These are phyloP conservation scores for Hyphodiscus hymeniophilus DNA, from an alignment of 495 filamentous ascomycete species.

Conservation along the genomic window DNA sequence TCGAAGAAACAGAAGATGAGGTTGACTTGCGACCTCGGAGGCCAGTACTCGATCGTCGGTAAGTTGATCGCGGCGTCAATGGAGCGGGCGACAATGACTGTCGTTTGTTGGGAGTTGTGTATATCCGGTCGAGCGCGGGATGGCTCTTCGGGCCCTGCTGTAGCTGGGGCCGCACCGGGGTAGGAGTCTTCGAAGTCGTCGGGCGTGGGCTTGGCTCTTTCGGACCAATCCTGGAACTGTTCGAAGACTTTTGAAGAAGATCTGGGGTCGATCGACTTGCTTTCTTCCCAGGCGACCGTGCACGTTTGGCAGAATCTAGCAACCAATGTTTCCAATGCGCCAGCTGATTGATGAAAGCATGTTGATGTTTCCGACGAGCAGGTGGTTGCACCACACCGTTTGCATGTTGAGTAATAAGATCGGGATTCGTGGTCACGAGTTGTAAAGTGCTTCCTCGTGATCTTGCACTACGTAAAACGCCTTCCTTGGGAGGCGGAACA, in stretches of 20 bases:
- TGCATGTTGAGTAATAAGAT: slow-evolving; percentile 40
- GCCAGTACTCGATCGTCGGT: slow-evolving; percentile 47
- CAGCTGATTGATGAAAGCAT: slow-evolving; percentile 67
- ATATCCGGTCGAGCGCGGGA: slow-evolving; percentile 40
- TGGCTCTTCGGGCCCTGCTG: slow-evolving; percentile 31
- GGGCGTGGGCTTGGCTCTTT: slow-evolving; percentile 43
- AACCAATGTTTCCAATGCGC: slow-evolving; percentile 87
- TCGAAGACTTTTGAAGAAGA: slow-evolving; percentile 30
- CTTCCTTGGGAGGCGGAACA: slow-evolving; percentile 80
- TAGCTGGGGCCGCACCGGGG: slow-evolving; percentile 21
- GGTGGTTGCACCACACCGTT: slow-evolving; percentile 48
- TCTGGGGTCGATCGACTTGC: slow-evolving; percentile 49
- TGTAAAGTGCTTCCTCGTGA: slow-evolving; percentile 74
- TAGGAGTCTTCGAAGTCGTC: slow-evolving; percentile 44
- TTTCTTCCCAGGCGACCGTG: slow-evolving; percentile 54
- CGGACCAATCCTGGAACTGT: slow-evolving; percentile 26
- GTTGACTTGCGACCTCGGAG: slow-evolving; percentile 91
- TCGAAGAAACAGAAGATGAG: slow-evolving; percentile 88
- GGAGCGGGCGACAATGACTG: slow-evolving; percentile 86
- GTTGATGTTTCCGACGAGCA: slow-evolving; percentile 50
- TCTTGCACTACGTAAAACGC: slow-evolving; percentile 46
- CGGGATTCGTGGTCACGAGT: slow-evolving; percentile 64
- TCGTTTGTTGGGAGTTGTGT: slow-evolving; percentile 48
- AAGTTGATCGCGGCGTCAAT: slow-evolving; percentile 67
- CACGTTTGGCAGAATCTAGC: slow-evolving; percentile 65